These are phyloP conservation scores for Amylostereum chailletii DNA, from an alignment of 1,284 basidiomycete species.

Conservation along the genomic window DNA sequence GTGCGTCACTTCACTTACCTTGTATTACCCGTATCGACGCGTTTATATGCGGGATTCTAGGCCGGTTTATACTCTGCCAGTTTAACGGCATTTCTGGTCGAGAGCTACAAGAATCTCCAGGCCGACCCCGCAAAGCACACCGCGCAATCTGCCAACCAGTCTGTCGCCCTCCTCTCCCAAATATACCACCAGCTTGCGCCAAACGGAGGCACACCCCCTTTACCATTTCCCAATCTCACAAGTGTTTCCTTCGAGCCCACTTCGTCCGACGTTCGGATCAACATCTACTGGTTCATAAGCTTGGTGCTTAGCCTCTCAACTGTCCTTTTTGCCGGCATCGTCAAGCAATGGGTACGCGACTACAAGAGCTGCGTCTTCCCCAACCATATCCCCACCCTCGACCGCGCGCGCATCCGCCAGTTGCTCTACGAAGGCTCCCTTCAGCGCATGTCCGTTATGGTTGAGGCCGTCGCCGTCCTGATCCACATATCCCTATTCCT, in stretches of 20 bases:
- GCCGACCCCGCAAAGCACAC: not conserved
- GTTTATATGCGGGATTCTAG: not conserved
- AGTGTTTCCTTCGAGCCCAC: not conserved
- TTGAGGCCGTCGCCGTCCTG: conserved; percentile 7
- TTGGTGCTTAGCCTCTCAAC: conserved; percentile 8
- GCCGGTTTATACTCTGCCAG: not conserved
- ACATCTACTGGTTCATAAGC: conserved; percentile 11
- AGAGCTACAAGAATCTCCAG: not conserved
- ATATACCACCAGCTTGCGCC: not conserved
- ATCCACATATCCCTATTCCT: conserved; percentile 9
- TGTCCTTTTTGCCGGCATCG: conserved; percentile 6
- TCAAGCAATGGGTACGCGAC: conserved; percentile 5
- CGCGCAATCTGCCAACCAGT: not conserved
- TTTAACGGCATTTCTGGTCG: not conserved
- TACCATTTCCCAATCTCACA: no score
- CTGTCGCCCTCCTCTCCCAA: not conserved
- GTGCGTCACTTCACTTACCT: no score
- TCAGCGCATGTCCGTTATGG: conserved; percentile 6
- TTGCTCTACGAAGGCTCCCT: conserved; percentile 6
- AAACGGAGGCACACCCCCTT: no score
- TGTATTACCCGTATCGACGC: no score
- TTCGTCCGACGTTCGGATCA: conserved; percentile 6
- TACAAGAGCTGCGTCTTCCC: conserved; percentile 13
- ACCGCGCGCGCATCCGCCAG: conserved; percentile 6
- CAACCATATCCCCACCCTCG: conserved; percentile 7